These are phyloP conservation scores for Talaromyces sp. DNA, from an alignment of 2,329 filamentous ascomycete species.

Conservation along the genomic window DNA sequence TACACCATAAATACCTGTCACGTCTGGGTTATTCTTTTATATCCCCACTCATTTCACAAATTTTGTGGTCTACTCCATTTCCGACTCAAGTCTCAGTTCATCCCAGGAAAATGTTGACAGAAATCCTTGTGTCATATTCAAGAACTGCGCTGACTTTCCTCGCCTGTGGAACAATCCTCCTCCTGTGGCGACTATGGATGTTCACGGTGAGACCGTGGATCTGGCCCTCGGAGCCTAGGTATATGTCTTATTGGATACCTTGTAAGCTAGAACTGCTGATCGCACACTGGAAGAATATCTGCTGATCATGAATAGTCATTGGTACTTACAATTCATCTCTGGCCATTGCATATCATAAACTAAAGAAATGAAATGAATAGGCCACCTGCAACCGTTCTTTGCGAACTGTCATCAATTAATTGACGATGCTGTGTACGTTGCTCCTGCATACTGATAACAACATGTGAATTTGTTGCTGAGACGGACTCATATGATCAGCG, in stretches of 20 bases:
- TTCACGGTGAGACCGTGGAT: slow-evolving; percentile 1
- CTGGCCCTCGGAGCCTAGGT: slow-evolving; percentile 1
- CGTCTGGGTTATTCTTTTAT: background rate
- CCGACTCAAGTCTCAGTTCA: slow-evolving; percentile 3
- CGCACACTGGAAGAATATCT: background rate
- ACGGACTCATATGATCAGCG: background rate
- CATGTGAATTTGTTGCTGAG: background rate
- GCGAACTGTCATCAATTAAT: background rate
- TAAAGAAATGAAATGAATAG: background rate
- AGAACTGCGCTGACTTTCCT: background rate
- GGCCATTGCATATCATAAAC: background rate
- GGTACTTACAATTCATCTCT: background rate
- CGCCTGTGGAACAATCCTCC: background rate
- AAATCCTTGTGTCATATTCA: background rate
- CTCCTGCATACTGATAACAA: background rate
- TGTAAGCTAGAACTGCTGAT: background rate
- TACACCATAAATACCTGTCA: background rate
- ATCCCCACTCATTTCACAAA: background rate
- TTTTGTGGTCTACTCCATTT: background rate
- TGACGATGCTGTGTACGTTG: background rate
- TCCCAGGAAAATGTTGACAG: background rate
- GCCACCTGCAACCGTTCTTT: background rate
- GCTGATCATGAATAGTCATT: background rate
- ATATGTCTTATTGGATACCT: background rate
- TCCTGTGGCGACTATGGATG: background rate